Percentiles rank a stretch among this genome's conserved stretches.
These are phyloP conservation scores for Ciborinia camelliae DNA, from an alignment of 2,329 filamentous ascomycete genomes.

Conservation along the genomic window DNA sequence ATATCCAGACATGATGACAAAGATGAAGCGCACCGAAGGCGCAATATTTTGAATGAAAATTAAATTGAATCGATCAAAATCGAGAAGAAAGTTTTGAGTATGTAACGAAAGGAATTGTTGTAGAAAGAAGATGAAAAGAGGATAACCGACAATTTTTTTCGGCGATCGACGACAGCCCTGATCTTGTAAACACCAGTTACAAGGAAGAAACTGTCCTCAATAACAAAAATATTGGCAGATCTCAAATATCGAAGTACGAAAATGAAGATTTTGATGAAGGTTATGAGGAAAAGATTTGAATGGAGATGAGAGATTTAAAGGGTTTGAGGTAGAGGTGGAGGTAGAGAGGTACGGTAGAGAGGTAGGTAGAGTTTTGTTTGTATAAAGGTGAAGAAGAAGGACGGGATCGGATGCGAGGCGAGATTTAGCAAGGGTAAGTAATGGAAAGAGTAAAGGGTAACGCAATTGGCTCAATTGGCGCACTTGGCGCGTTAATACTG, in stretches of 20 bases:
- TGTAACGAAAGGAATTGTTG: conserved; percentile 19
- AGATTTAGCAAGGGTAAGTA: not conserved
- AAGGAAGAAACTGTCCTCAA: conserved; percentile 18
- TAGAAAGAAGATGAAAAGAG: conserved; percentile 15
- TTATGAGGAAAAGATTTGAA: not conserved
- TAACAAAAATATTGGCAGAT: conserved; percentile 5
- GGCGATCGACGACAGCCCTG: conserved; percentile 20
- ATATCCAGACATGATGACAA: conserved; percentile 38
- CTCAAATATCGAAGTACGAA: not conserved
- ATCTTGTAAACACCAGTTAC: conserved; percentile 11
- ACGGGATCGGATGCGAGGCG: not conserved
- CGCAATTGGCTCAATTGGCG: no score
- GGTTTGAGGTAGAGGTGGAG: not conserved
- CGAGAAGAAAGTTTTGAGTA: conserved; percentile 16
- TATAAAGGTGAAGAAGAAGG: not conserved
- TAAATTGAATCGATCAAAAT: conserved; percentile 33
- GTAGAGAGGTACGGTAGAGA: not conserved
- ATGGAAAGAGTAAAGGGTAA: no score
- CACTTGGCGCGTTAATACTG: no score
- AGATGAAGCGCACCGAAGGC: conserved; percentile 35
- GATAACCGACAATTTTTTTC: conserved; percentile 7
- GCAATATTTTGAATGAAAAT: conserved; percentile 29
- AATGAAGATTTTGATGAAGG: conserved; percentile 9
- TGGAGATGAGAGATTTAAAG: not conserved
- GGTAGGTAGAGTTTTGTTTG: not conserved